Conservation (phyloP, 495 filamentous ascomycete species). For the Neurospora sublineolata region DNA sequence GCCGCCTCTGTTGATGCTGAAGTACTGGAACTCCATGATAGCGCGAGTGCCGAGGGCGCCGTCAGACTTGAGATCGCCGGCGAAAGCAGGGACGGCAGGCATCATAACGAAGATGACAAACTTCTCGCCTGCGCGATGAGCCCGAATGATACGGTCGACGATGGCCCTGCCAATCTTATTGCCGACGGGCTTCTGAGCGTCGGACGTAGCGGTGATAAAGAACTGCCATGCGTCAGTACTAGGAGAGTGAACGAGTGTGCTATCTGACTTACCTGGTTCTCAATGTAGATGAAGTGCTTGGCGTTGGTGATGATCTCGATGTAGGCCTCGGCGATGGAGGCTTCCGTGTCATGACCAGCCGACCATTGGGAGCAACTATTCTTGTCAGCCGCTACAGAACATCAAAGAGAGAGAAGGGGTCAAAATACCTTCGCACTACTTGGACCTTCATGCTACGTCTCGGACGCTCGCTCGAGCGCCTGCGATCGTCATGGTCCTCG, state of each 20-base stretch:
- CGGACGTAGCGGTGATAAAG: conserved; percentile 84
- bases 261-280: conserved; percentile 54
- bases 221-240: conserved; percentile 34
- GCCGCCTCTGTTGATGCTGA: conserved; percentile 77
- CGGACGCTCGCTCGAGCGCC: background rate
- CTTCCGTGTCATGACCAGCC: conserved; percentile 54
- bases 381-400: background rate
- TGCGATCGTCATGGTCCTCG: conserved; percentile 5
- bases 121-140: conserved; percentile 55
- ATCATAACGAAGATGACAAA: conserved; percentile 83
- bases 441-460: conserved; percentile 25
- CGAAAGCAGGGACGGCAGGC: conserved; percentile 81
- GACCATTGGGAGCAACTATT: conserved; percentile 61
- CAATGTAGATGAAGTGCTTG: conserved; percentile 83
- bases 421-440: conserved; percentile 30
- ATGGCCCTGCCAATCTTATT: conserved; percentile 86
- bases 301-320: conserved; percentile 69
- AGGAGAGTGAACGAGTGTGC: background rate
- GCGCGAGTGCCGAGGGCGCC: conserved; percentile 75
- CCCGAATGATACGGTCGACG: conserved; percentile 75
- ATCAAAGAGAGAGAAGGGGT: background rate
- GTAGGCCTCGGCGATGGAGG: conserved; percentile 86
- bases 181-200: conserved; percentile 64
- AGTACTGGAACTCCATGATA: conserved; percentile 83
- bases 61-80: conserved; percentile 73